Evolutionary conservation across 306 rosid species (phyloP), one percentile per base, ranked within the genome.

Genomic region (Urtica urens): DNA sequence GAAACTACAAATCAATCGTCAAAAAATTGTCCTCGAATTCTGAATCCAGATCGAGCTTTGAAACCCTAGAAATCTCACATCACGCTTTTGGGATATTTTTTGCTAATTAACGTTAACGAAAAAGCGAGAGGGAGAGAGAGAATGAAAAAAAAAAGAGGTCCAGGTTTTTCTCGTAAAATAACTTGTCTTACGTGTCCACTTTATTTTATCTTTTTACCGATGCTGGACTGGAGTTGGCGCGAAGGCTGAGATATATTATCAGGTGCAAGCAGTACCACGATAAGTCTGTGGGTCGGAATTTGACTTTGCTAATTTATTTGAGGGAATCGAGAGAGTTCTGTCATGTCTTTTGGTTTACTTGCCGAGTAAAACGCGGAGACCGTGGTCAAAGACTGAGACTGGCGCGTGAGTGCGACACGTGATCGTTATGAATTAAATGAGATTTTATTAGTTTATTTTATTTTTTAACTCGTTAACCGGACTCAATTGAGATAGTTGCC

Each of bases 21-120:
- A 13, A 38, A 10, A 16, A 29, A 52, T n/a, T 5, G n/a, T 19
- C 3, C 19, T 46, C 50, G 59, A 63, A 57, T 50, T 53, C 13
- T 18, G 38, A 11, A 50, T 23, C 53, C 52, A 47, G 63, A 64
- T 47, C 60, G 62, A 51, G 45, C 35, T 56, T 47, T n/a, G 69
- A 72, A 75, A 77, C 86, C 90, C 96, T 82, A 79, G 72, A 69
- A 63, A 57, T 70, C 46, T 58, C 38, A 26, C 58, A 71, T 78
- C 47, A 20, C 55, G 33, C 65, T 59, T 64, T 62, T 73, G 70
- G 55, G 62, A 23, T 21, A 63, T 44, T 42, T 44, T 30, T n/a
- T 19, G 11, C 17, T 18, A 14, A 25, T 23, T 2, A 23, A 31
- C 30, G 31, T 44, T 27, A 38, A 30, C 20, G 14, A 18, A 20